Evolutionary conservation across 768 basidiomycete species (phyloP).

Genomic region (Boletus bicolor): DNA sequence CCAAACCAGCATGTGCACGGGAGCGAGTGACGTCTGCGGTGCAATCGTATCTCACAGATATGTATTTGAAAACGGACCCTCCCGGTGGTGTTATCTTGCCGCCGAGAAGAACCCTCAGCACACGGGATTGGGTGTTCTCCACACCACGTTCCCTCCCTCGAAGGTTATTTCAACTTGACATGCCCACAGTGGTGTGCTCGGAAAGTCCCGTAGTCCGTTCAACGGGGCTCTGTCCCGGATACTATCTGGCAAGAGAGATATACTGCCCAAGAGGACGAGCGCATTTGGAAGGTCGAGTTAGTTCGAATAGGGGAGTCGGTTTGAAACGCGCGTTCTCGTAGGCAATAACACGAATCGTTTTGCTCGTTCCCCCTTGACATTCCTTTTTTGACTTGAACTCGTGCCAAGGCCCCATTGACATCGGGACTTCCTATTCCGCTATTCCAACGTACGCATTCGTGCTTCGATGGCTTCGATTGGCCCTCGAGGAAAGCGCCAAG

Average conservation of each 20-base stretch:
- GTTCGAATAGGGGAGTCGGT: constrained; percentile 8
- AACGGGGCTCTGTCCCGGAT: constrained; percentile 15
- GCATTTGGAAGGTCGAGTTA: constrained; percentile 19
- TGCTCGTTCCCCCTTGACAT: constrained; percentile 10
- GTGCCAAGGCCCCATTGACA: constrained; percentile 25
- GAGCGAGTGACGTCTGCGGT: constrained; percentile 21
- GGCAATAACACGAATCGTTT: constrained; percentile 5
- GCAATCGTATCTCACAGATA: constrained; percentile 4
- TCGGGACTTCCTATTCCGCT: constrained; percentile 31
- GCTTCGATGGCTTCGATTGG: constrained; percentile 22
- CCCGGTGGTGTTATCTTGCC: constrained; percentile 20
- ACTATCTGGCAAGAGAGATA: background rate
- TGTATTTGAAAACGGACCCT: constrained; percentile 24
- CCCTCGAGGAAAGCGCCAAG: constrained; percentile 17
- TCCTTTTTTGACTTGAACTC: constrained; percentile 19
- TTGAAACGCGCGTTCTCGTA: constrained; percentile 11
- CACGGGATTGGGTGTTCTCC: constrained; percentile 19
- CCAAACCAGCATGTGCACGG: constrained; percentile 12
- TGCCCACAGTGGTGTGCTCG: constrained; percentile 8
- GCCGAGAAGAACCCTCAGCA: constrained; percentile 3
- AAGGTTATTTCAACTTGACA: constrained; percentile 27
- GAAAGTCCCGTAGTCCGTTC: constrained; percentile 20
- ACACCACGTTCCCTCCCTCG: constrained; percentile 32
- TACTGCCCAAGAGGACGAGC: constrained; percentile 6
- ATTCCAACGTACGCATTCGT: constrained; percentile 7